Evolutionary conservation across 2,329 filamentous ascomycete species (phyloP).

Genomic region (Ustulina deusta): DNA sequence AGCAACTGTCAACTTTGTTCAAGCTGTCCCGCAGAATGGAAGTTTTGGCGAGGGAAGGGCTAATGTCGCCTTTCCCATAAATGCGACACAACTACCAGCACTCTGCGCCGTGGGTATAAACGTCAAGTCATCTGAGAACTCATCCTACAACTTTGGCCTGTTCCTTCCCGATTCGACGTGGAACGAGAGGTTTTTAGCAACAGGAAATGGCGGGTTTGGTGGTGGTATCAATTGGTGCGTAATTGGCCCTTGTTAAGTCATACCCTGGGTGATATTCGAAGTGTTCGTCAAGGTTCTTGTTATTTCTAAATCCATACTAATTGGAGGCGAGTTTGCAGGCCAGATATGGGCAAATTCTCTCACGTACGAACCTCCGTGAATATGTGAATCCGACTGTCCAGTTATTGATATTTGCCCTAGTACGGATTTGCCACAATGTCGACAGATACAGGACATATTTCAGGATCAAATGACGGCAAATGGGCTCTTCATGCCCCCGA

Average conservation of each 20-base stretch:
- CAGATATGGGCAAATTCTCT: conserved; percentile 57
- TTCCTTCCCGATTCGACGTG: conserved; percentile 50
- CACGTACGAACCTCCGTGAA: conserved; percentile 37
- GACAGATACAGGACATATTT: conserved; percentile 59
- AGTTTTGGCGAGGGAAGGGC: conserved; percentile 44
- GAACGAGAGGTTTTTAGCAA: conserved; percentile 48
- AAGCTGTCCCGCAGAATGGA: conserved; percentile 44
- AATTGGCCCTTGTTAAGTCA: not conserved
- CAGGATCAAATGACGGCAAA: conserved; percentile 45
- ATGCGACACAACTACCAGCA: conserved; percentile 47
- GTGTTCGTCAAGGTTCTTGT: not conserved
- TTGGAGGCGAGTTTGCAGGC: conserved; percentile 36
- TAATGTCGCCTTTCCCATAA: conserved; percentile 42
- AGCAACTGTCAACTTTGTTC: conserved; percentile 44
- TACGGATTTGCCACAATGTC: conserved; percentile 59
- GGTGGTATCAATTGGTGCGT: conserved; percentile 52
- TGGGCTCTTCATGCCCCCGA: conserved; percentile 57
- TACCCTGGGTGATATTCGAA: no score
- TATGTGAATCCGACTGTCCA: not conserved
- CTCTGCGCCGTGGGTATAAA: conserved; percentile 50
- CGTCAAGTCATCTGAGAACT: conserved; percentile 47
- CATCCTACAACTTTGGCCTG: conserved; percentile 50
- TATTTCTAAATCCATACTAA: conserved; percentile 1
- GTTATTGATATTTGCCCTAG: conserved; percentile 28
- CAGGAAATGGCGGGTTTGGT: conserved; percentile 48